A percentile compares a stretch with the other conserved stretches of the same genome.
Evolutionary conservation across 805 yeast species (phyloP).

Genomic region (Candida ulmi): DNA sequence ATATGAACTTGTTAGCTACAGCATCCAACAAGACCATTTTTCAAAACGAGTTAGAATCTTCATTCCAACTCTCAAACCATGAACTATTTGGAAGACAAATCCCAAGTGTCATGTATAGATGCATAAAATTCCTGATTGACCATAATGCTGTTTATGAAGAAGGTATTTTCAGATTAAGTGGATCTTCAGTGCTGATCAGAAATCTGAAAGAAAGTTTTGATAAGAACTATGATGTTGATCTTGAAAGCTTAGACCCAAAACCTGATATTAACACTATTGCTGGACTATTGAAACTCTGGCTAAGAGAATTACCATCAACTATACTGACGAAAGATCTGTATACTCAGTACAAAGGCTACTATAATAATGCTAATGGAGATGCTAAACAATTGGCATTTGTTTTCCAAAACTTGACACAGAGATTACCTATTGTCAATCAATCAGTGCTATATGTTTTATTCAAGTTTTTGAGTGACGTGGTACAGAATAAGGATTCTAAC

Average conservation of each 20-base stretch:
- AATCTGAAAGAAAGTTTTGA: constrained; percentile 67
- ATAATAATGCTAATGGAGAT: constrained; percentile 26
- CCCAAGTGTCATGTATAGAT: constrained; percentile 75
- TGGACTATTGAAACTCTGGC: constrained; percentile 75
- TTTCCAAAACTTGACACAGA: constrained; percentile 28
- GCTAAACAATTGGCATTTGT: constrained; percentile 23
- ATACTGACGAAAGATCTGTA: constrained; percentile 54
- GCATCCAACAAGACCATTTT: constrained; percentile 41
- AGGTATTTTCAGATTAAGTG: constrained; percentile 88
- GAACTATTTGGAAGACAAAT: constrained; percentile 35
- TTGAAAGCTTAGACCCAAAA: constrained; percentile 36
- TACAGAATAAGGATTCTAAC: constrained; percentile 54
- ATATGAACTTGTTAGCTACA: constrained; percentile 21
- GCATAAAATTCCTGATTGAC: constrained; percentile 59
- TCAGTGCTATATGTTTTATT: constrained; percentile 63
- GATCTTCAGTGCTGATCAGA: constrained; percentile 74
- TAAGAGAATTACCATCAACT: constrained; percentile 69
- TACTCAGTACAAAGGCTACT: constrained; percentile 30
- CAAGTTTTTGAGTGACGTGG: constrained; percentile 59
- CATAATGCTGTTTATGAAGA: constrained; percentile 78
- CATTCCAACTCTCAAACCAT: constrained; percentile 46
- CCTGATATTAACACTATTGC: constrained; percentile 81
- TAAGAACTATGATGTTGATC: constrained; percentile 59
- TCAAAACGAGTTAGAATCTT: constrained; percentile 56
- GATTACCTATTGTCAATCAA: constrained; percentile 48